A percentile compares a stretch with the other conserved stretches of the same genome.
Evolutionary conservation across 2,329 filamentous ascomycete species (phyloP).

Genomic region (Aspergillus latus): DNA sequence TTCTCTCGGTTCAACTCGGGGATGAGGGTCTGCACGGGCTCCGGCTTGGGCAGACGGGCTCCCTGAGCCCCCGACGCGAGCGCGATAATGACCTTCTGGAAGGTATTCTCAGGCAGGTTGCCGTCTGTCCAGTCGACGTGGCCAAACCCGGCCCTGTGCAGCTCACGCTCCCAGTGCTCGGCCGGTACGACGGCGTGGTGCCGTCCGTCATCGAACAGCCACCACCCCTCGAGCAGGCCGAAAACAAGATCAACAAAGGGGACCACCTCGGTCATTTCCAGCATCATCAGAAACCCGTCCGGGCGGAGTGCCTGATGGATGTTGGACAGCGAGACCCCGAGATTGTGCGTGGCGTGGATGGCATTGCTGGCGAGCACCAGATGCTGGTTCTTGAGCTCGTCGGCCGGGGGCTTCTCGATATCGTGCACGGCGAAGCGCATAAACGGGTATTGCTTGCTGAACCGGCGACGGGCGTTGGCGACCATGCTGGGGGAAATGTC

Average conservation of each 20-base stretch:
- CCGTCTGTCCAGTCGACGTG: not conserved
- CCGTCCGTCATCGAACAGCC: conserved; percentile 34
- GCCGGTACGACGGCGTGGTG: conserved; percentile 22
- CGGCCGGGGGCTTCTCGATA: conserved; percentile 30
- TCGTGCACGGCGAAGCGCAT: conserved; percentile 36
- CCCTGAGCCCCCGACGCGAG: not conserved
- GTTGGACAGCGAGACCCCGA: conserved; percentile 15
- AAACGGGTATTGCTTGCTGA: conserved; percentile 21
- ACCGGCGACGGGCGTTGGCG: conserved; percentile 31
- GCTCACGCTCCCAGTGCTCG: conserved; percentile 31
- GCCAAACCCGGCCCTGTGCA: conserved; percentile 51
- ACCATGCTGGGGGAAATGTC: conserved; percentile 50
- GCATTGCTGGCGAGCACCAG: conserved; percentile 42
- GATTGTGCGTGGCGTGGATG: conserved; percentile 39
- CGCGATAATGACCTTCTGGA: not conserved
- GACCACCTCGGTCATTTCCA: conserved; percentile 31
- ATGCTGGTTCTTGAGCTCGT: conserved; percentile 32
- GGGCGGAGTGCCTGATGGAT: conserved; percentile 25
- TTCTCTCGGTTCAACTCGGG: too few relatives aligned
- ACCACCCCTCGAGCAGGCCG: conserved; percentile 40
- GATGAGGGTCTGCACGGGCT: too few relatives aligned
- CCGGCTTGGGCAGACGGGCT: too few relatives aligned
- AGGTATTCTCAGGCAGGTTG: conserved; percentile 52
- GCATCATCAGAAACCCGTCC: conserved; percentile 27
- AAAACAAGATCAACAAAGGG: conserved; percentile 36